phyloP scores from a whole-genome alignment of 441 rosid species.

The Populus hybrid region DNA sequence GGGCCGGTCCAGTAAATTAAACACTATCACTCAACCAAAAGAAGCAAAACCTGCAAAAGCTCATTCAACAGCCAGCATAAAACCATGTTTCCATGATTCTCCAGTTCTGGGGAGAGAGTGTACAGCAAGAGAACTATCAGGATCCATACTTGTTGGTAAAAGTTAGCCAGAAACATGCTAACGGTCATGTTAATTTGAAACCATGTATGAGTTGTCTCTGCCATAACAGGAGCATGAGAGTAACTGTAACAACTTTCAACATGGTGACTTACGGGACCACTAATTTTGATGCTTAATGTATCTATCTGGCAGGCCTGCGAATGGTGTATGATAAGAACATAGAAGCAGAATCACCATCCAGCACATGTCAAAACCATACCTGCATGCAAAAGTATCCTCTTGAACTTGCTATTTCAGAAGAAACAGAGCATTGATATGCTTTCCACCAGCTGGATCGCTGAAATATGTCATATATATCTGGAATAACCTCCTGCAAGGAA shows the following conservation, averaged over 20 bases:
- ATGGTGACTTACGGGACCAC: background rate
- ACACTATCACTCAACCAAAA: background rate
- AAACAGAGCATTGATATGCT: constrained; percentile 63
- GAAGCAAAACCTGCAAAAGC: background rate
- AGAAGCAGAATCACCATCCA: background rate
- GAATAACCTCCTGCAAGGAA: constrained; percentile 76
- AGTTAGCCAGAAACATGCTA: too few relatives aligned
- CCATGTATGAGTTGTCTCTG: background rate
- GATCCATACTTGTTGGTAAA: too few relatives aligned
- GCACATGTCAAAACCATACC: constrained; percentile 32
- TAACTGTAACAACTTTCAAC: background rate
- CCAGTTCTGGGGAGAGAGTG: too few relatives aligned
- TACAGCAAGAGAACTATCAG: too few relatives aligned
- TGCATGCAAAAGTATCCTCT: constrained; percentile 78
- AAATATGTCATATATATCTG: constrained; percentile 60
- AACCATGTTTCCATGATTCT: background rate
- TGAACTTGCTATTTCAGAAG: constrained; percentile 34
- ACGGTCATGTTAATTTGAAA: too few relatives aligned
- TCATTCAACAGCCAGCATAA: background rate
- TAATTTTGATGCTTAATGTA: background rate
- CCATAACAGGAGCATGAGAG: background rate
- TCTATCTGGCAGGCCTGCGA: background rate
- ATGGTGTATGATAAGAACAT: background rate
- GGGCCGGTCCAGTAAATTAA: background rate
- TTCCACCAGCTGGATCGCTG: constrained; percentile 83